Percentiles rank a stretch among this genome's conserved stretches.
phyloP scores from a whole-genome alignment of 768 basidiomycete species.

The Termitomyces sp. region DNA sequence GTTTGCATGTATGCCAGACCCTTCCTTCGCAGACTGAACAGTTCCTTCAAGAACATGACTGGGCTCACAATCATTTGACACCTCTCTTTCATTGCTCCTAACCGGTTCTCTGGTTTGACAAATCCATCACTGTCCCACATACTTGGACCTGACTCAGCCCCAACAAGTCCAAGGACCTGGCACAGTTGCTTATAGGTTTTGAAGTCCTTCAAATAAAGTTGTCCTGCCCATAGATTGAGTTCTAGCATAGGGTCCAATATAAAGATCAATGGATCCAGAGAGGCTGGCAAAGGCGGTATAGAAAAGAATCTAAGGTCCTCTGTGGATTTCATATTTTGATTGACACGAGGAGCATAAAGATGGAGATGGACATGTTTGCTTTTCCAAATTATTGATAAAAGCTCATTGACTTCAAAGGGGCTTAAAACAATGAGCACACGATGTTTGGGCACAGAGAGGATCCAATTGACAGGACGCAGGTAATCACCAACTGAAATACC shows the following conservation, averaged over 20 bases:
- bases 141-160: conserved; percentile 8
- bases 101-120: conserved; percentile 17
- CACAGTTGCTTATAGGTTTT: background rate
- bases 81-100: conserved; percentile 6
- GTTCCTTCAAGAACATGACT: conserved; percentile 30
- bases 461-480: background rate
- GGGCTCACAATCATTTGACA: conserved; percentile 30
- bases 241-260: background rate
- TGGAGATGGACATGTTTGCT: background rate
- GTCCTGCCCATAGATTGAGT: background rate
- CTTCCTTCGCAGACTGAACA: conserved; percentile 33
- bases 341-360: background rate
- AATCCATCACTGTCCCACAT: conserved; percentile 25
- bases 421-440: background rate
- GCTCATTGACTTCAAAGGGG: background rate
- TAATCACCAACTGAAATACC: background rate
- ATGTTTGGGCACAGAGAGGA: background rate
- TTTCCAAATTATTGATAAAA: background rate
- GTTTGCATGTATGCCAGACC: conserved; percentile 29
- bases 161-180: conserved; percentile 20
- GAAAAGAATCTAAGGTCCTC: conserved; percentile 19
- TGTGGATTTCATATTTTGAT: background rate
- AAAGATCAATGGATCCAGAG: background rate
- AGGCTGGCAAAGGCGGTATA: background rate
- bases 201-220: background rate